phyloP scores from a whole-genome alignment of 805 yeast genomes.

The Cephaloascus albidus region DNA sequence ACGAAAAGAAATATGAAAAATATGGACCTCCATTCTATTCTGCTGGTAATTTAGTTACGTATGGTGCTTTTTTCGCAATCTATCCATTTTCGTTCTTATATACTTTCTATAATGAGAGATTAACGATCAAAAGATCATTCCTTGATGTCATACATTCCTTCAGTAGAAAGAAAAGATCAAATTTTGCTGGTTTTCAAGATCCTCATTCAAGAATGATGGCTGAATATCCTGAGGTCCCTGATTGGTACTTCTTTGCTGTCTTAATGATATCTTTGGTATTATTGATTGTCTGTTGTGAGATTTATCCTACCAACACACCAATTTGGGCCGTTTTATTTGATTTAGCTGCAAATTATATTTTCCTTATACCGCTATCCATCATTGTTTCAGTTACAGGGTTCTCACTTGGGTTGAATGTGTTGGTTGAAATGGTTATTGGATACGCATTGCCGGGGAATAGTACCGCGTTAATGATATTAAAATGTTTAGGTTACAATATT shows the following conservation, averaged over 20 bases:
- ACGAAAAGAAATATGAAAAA: conserved; percentile 11
- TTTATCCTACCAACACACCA: conserved; percentile 39
- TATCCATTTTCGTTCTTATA: conserved; percentile 14
- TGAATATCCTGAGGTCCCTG: conserved; percentile 26
- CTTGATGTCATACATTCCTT: neutral
- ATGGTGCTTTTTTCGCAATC: conserved; percentile 18
- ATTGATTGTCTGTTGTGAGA: conserved; percentile 31
- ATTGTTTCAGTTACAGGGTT: conserved; percentile 40
- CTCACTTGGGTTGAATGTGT: conserved; percentile 45
- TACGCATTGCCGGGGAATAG: conserved; percentile 56
- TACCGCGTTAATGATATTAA: conserved; percentile 53
- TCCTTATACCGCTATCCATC: conserved; percentile 41
- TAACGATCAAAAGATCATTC: neutral
- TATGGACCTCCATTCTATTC: conserved; percentile 20
- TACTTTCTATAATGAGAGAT: conserved; percentile 3
- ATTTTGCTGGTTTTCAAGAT: conserved; percentile 11
- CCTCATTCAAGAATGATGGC: conserved; percentile 20
- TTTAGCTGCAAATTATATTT: conserved; percentile 37
- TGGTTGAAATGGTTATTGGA: conserved; percentile 58
- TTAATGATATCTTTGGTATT: conserved; percentile 18
- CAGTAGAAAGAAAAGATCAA: neutral
- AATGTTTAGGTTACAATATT: conserved; percentile 48
- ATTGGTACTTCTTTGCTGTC: conserved; percentile 17
- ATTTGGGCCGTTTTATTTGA: conserved; percentile 52
- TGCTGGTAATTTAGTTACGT: conserved; percentile 17